These are phyloP conservation scores for Boletales sp. DNA, from an alignment of 768 basidiomycete species.

Conservation along the genomic window DNA sequence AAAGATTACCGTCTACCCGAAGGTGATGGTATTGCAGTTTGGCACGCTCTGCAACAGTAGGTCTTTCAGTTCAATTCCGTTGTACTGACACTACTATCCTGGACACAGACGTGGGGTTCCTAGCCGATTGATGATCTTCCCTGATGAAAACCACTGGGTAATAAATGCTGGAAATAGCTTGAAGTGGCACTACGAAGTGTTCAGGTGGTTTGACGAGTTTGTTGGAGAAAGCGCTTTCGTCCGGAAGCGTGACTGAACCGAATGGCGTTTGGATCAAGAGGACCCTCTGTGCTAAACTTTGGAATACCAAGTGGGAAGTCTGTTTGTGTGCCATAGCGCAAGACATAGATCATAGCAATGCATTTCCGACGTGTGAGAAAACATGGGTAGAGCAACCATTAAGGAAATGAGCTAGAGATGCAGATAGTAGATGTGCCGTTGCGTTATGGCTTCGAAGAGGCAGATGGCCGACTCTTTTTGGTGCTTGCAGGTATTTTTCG, in stretches of 20 bases:
- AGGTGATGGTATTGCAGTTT: conserved; percentile 77
- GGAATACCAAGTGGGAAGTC: not conserved
- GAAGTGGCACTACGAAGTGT: conserved; percentile 95
- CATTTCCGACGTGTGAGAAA: conserved; percentile 9
- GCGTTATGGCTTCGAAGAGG: conserved; percentile 7
- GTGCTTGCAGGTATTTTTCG: conserved; percentile 11
- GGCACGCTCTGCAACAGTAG: conserved; percentile 83
- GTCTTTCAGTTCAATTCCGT: conserved; percentile 25
- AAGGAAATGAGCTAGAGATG: conserved; percentile 1
- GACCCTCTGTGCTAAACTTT: not conserved
- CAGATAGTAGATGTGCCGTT: too few relatives aligned
- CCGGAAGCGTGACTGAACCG: conserved; percentile 11
- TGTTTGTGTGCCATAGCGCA: conserved; percentile 2
- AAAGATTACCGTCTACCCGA: conserved; percentile 89
- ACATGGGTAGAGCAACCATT: conserved; percentile 2
- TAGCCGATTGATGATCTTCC: conserved; percentile 79
- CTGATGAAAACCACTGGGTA: conserved; percentile 93
- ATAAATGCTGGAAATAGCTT: conserved; percentile 77
- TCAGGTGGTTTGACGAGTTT: conserved; percentile 82
- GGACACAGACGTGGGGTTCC: conserved; percentile 58
- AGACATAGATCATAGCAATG: not conserved
- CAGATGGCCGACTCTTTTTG: conserved; percentile 13
- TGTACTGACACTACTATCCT: not conserved
- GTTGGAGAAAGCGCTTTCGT: conserved; percentile 36
- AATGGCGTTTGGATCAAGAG: not conserved